phyloP scores from a whole-genome alignment of 805 yeast species.

The Nakazawaea pomicola region DNA sequence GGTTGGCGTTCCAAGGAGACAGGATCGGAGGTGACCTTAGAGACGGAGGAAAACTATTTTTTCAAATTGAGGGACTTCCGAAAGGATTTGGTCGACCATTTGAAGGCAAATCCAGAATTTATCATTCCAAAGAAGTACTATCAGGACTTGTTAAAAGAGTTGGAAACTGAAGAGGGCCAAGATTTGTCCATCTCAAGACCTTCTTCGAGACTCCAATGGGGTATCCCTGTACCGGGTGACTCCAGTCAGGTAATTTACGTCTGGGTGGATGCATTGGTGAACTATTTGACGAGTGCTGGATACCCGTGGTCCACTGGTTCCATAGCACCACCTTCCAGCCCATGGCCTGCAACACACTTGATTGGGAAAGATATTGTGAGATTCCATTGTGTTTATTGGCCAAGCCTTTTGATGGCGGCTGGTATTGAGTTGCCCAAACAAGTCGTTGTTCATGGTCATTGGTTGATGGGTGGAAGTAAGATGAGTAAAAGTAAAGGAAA shows the following conservation, averaged over 20 bases:
- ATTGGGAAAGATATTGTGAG: slow-evolving; percentile 89
- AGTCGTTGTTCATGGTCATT: slow-evolving; percentile 88
- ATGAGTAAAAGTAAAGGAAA: slow-evolving; percentile 94
- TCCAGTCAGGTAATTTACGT: slow-evolving; percentile 79
- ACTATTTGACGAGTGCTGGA: slow-evolving; percentile 73
- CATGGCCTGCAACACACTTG: slow-evolving; percentile 57
- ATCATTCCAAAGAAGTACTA: slow-evolving; percentile 63
- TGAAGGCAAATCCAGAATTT: slow-evolving; percentile 48
- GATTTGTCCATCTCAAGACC: slow-evolving; percentile 93
- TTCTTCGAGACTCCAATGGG: slow-evolving; percentile 74
- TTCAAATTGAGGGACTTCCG: slow-evolving; percentile 68
- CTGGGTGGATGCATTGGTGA: slow-evolving; percentile 93
- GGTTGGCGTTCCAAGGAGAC: slow-evolving; percentile 57
- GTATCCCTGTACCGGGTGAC: slow-evolving; percentile 83
- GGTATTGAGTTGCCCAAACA: slow-evolving; percentile 63
- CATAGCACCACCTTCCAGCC: slow-evolving; percentile 17
- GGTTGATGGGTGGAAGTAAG: slow-evolving; percentile 85
- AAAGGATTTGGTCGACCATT: slow-evolving; percentile 41
- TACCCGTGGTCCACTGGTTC: slow-evolving; percentile 34
- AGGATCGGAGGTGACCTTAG: slow-evolving; percentile 66
- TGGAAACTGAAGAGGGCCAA: slow-evolving; percentile 39
- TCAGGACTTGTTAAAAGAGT: slow-evolving; percentile 49
- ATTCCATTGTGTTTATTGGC: slow-evolving; percentile 95
- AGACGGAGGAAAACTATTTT: slow-evolving; percentile 82
- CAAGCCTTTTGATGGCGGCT: slow-evolving; percentile 83